Percentiles rank a stretch among this genome's conserved stretches.
Conservation (phyloP, 2,329 filamentous ascomycete species). For the Aspergillus luchuensis region DNA sequence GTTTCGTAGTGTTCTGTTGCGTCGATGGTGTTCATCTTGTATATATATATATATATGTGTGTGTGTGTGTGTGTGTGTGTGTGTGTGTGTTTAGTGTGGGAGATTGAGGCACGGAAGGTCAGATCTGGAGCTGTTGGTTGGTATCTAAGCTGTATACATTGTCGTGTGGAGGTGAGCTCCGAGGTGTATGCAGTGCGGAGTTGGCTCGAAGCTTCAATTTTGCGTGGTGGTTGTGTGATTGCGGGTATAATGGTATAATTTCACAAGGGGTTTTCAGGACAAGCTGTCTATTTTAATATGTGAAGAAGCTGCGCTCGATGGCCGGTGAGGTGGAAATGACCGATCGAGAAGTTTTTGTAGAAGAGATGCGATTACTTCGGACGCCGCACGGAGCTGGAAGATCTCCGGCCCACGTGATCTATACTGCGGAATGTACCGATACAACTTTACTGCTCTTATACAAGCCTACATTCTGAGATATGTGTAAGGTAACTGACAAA, state of each 20-base stretch:
- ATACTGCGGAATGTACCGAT: neutral
- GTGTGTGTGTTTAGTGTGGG: neutral
- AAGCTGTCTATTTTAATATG: neutral
- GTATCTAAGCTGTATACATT: neutral
- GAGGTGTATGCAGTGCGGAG: neutral
- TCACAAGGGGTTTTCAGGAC: neutral
- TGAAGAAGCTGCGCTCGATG: neutral
- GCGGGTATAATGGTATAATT: neutral
- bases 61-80: neutral
- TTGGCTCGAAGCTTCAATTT: neutral
- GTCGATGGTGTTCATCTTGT: slow-evolving; percentile 66
- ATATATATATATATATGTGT: neutral
- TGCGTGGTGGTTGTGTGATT: neutral
- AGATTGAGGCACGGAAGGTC: neutral
- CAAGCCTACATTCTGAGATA: too few relatives aligned
- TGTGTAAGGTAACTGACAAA: too few relatives aligned
- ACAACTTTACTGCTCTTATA: too few relatives aligned
- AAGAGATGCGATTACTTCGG: neutral
- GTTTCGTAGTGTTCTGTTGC: slow-evolving; percentile 59
- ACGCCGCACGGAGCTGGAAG: neutral
- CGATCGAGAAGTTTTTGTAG: neutral
- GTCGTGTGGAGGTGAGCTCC: neutral
- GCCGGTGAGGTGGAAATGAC: neutral
- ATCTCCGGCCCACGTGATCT: slow-evolving; percentile 1
- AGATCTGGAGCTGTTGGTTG: neutral